Percentiles rank a stretch among this genome's conserved stretches.
phyloP scores from a whole-genome alignment of 805 yeast genomes.

The Candida patagonica region DNA sequence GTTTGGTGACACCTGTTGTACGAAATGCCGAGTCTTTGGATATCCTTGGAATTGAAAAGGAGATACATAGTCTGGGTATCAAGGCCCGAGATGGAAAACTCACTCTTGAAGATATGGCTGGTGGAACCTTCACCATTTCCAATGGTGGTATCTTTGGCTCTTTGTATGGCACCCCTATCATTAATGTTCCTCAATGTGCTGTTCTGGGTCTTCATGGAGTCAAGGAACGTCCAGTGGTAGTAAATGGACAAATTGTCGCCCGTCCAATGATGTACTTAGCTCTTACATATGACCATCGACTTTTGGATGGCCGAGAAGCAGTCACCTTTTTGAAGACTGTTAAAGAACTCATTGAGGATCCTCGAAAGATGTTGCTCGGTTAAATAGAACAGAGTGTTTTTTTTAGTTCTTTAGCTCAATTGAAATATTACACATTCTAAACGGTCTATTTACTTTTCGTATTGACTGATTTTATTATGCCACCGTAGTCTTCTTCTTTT shows the following conservation, averaged over 20 bases:
- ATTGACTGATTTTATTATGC: constrained; percentile 13
- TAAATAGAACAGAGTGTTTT: constrained; percentile 7
- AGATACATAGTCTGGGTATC: constrained; percentile 68
- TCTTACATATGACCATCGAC: constrained; percentile 95
- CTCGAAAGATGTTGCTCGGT: constrained; percentile 85
- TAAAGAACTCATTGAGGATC: constrained; percentile 96
- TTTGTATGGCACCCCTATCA: constrained; percentile 95
- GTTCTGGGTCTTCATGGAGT: constrained; percentile 96
- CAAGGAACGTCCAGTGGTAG: constrained; percentile 94
- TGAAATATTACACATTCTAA: background rate
- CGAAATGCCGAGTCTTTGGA: constrained; percentile 92
- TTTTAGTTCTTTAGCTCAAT: background rate
- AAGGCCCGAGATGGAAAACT: constrained; percentile 97
- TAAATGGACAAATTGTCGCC: constrained; percentile 89
- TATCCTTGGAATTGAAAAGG: constrained; percentile 82
- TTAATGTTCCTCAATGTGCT: constrained; percentile 96
- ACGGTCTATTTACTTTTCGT: background rate
- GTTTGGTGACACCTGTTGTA: constrained; percentile 94
- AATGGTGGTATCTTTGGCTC: constrained; percentile 99
- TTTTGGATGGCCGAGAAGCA: constrained; percentile 97
- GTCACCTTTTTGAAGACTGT: constrained; percentile 93
- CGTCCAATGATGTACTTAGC: constrained; percentile 99
- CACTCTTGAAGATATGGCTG: constrained; percentile 96
- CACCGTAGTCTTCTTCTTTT: constrained; percentile 26
- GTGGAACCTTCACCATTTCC: constrained; percentile 98